Conservation (phyloP, 1,284 basidiomycete genomes). For the Leccinum solheimii region DNA sequence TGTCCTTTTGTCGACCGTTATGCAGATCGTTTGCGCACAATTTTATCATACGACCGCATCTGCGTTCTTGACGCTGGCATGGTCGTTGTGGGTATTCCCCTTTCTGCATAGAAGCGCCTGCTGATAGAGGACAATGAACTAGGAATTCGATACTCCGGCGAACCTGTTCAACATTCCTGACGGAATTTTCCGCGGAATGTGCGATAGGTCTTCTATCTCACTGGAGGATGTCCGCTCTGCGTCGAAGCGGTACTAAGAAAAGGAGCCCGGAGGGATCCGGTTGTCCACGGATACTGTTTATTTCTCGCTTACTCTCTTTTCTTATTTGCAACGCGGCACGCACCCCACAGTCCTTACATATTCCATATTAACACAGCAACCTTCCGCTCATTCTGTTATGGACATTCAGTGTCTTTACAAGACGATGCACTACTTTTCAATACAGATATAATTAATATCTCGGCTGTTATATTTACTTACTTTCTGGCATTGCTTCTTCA, state of each 20-base stretch:
- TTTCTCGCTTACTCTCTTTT: no score
- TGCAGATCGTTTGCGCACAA: conserved; percentile 68
- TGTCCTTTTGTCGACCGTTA: conserved; percentile 5
- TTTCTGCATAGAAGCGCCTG: not conserved
- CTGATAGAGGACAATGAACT: not conserved
- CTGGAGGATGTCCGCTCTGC: conserved; percentile 56
- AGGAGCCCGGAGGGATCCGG: no score
- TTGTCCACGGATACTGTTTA: no score
- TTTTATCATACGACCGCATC: conserved; percentile 74
- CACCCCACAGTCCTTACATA: no score
- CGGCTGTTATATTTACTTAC: no score
- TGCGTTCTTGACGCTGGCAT: conserved; percentile 74
- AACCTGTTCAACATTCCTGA: conserved; percentile 55
- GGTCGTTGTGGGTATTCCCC: conserved; percentile 47
- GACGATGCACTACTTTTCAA: no score
- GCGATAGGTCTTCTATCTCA: conserved; percentile 66
- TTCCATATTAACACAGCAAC: no score
- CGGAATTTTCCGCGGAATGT: conserved; percentile 76
- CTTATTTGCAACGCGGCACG: no score
- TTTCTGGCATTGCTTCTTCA: no score
- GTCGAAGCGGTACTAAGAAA: conserved; percentile 5
- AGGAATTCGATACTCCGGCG: conserved; percentile 72
- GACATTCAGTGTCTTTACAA: no score
- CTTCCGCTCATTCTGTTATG: no score
- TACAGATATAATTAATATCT: no score